Evolutionary conservation across 2,329 filamentous ascomycete genomes (phyloP).

Genomic region (Phialophora macrospora): DNA sequence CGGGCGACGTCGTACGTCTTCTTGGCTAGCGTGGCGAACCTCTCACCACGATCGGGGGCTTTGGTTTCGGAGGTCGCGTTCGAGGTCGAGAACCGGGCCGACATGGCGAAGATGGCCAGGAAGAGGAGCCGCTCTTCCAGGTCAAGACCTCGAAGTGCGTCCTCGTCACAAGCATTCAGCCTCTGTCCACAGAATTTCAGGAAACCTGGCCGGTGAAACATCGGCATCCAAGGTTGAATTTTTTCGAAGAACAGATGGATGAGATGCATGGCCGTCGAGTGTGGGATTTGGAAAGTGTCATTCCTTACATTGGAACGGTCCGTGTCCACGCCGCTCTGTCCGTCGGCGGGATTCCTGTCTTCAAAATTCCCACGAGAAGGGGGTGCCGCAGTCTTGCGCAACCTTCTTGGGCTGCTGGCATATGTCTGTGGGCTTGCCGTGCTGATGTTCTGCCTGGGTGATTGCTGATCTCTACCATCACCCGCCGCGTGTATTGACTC

Average conservation of each 20-base stretch:
- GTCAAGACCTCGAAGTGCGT: not conserved
- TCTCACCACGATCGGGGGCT: not conserved
- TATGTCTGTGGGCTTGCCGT: no score
- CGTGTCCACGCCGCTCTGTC: no score
- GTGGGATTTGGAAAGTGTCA: not conserved
- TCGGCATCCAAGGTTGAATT: constrained; percentile 9
- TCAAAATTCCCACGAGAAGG: no score
- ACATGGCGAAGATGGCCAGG: constrained; percentile 2
- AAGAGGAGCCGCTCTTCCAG: constrained; percentile 1
- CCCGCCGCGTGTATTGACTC: no score
- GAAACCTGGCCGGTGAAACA: not conserved
- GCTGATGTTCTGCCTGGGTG: no score
- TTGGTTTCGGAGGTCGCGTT: not conserved
- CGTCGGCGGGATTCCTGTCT: no score
- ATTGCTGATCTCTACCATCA: no score
- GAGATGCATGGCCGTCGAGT: not conserved
- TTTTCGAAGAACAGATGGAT: constrained; percentile 6
- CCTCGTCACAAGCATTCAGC: not conserved
- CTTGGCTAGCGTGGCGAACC: not conserved
- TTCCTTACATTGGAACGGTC: not conserved
- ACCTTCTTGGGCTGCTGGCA: no score
- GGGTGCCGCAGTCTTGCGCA: no score
- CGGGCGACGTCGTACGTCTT: not conserved
- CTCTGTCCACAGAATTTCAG: constrained; percentile 1
- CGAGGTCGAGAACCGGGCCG: not conserved